Evolutionary conservation across 352 stramenopile genomes (phyloP).

Genomic region (Globisporangium paroecandrum): DNA sequence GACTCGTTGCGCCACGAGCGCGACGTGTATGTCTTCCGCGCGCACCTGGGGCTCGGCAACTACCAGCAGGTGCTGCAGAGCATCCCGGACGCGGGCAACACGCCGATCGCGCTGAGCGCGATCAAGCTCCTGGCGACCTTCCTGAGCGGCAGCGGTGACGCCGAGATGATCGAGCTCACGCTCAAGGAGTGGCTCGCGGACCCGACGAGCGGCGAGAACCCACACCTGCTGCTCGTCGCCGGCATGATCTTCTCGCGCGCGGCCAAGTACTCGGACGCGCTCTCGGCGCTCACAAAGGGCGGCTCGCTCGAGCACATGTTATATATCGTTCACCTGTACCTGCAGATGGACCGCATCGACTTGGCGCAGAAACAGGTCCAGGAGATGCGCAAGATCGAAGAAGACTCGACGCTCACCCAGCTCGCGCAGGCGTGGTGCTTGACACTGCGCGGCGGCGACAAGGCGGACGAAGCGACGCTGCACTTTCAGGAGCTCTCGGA

Average conservation of each 20-base stretch:
- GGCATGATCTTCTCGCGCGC: conserved; percentile 92
- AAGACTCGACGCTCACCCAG: conserved; percentile 96
- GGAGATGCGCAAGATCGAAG: conserved; percentile 91
- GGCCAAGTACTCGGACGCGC: conserved; percentile 91
- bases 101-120: conserved; percentile 73
- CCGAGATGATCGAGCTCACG: conserved; percentile 87
- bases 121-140: conserved; percentile 88
- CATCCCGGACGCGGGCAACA: conserved; percentile 69
- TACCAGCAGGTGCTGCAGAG: conserved; percentile 85
- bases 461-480: conserved; percentile 88
- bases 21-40: conserved; percentile 93
- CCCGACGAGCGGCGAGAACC: conserved; percentile 76
- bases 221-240: conserved; percentile 91
- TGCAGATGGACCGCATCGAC: conserved; percentile 95
- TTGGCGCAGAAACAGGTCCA: conserved; percentile 87
- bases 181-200: conserved; percentile 90
- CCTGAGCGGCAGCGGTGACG: conserved; percentile 61
- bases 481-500: conserved; percentile 93
- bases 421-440: conserved; percentile 89
- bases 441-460: conserved; percentile 77
- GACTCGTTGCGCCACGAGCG: conserved; percentile 88
- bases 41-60: conserved; percentile 89
- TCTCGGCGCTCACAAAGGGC: conserved; percentile 89
- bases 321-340: conserved; percentile 79
- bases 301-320: conserved; percentile 93